Conservation (phyloP, 345 rosid genomes). For the Moringa oleifera region DNA sequence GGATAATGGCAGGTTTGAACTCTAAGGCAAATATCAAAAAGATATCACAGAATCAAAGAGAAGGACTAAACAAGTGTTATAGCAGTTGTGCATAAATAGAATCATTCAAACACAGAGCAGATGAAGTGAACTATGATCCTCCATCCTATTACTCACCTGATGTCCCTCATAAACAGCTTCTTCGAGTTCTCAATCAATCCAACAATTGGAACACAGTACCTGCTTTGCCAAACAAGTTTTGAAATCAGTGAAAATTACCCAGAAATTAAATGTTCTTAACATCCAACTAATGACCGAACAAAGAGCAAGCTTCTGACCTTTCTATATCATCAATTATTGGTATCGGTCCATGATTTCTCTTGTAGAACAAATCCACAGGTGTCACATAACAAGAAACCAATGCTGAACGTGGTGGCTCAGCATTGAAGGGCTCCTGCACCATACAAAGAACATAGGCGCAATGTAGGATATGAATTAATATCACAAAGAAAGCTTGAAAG, state of each 20-base stretch:
- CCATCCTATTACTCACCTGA: slow-evolving; percentile 42
- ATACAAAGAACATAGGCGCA: not conserved
- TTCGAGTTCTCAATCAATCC: slow-evolving; percentile 52
- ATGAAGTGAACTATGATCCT: not conserved
- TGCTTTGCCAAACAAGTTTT: slow-evolving; percentile 23
- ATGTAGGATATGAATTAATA: not conserved
- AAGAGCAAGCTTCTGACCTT: slow-evolving; percentile 32
- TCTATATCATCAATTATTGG: slow-evolving; percentile 69
- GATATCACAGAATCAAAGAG: not conserved
- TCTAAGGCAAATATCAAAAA: not conserved
- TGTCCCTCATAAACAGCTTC: slow-evolving; percentile 59
- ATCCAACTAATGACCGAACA: slow-evolving; percentile 6
- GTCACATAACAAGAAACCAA: slow-evolving; percentile 69
- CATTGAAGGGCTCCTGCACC: slow-evolving; percentile 86
- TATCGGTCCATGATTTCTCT: slow-evolving; percentile 95
- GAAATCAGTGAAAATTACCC: slow-evolving; percentile 7
- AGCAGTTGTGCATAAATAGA: no score
- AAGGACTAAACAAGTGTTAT: not conserved
- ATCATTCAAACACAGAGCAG: no score
- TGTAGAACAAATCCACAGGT: slow-evolving; percentile 83
- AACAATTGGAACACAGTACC: slow-evolving; percentile 46
- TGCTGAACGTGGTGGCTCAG: slow-evolving; percentile 82
- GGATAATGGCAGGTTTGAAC: not conserved
- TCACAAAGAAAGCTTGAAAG: not conserved
- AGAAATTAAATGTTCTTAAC: not conserved